Evolutionary conservation across 2,329 filamentous ascomycete genomes (phyloP).

Genomic region (Pestalotiopsis sp.): DNA sequence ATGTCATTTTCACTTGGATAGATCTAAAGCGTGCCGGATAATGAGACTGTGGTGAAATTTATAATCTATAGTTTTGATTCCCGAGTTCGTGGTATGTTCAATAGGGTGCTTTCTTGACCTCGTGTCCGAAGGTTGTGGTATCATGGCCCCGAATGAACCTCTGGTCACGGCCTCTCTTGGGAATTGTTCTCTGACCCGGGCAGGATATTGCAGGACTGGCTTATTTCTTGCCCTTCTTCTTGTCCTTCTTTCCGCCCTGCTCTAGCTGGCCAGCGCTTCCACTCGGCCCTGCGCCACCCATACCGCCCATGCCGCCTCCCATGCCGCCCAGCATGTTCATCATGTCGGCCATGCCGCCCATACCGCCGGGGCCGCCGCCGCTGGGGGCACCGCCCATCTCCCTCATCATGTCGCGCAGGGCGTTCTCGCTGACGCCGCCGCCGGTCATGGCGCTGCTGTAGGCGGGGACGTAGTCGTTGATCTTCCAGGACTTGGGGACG

Average conservation of each 20-base stretch:
- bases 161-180: neutral
- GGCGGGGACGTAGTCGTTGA: conserved; percentile 80
- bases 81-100: conserved; percentile 6
- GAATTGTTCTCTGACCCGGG: neutral
- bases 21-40: neutral
- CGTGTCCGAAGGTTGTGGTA: conserved; percentile 21
- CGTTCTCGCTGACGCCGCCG: conserved; percentile 90
- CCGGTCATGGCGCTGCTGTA: conserved; percentile 89
- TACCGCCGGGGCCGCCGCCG: conserved; percentile 27
- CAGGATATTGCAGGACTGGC: neutral
- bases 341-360: conserved; percentile 20
- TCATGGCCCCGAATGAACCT: conserved; percentile 12
- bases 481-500: conserved; percentile 88
- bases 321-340: conserved; percentile 25
- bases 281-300: conserved; percentile 30
- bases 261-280: conserved; percentile 24
- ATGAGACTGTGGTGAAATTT: neutral
- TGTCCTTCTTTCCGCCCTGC: conserved; percentile 47
- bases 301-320: conserved; percentile 21
- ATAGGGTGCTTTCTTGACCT: conserved; percentile 16
- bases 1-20: neutral
- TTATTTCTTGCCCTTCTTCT: conserved; percentile 34
- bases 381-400: conserved; percentile 68
- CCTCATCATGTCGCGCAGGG: conserved; percentile 95
- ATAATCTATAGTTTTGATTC: neutral